These are phyloP conservation scores for Irineochytrium annulatum DNA, from an alignment of 192 early-diverging fungal genomes.

Conservation along the genomic window DNA sequence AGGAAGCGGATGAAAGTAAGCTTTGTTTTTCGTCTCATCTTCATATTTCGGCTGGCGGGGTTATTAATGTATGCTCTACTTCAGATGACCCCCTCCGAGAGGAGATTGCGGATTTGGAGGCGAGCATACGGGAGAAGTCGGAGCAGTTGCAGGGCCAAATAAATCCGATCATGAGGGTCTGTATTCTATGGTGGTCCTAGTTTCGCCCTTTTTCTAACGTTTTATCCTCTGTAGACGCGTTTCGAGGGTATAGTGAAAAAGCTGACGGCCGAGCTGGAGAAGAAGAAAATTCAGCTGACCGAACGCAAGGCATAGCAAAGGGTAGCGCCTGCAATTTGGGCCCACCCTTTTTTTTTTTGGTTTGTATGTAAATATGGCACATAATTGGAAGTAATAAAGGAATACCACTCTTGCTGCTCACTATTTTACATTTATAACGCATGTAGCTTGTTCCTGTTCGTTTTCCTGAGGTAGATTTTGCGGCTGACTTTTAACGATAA, in stretches of 20 bases:
- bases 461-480: too few relatives aligned
- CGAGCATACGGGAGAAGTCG: conserved; percentile 50
- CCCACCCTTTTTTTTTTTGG: too few relatives aligned
- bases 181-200: background rate
- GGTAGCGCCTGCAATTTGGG: too few relatives aligned
- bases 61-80: conserved; percentile 22
- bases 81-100: conserved; percentile 38
- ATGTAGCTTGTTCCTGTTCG: too few relatives aligned
- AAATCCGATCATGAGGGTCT: conserved; percentile 67
- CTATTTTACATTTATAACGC: too few relatives aligned
- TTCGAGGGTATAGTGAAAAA: conserved; percentile 62
- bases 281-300: too few relatives aligned
- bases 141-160: conserved; percentile 52
- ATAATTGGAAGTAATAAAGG: too few relatives aligned
- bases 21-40: background rate
- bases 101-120: conserved; percentile 63
- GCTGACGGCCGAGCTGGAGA: conserved; percentile 52
- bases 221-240: conserved; percentile 47
- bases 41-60: too few relatives aligned
- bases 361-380: too few relatives aligned
- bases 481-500: too few relatives aligned
- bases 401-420: too few relatives aligned
- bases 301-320: too few relatives aligned
- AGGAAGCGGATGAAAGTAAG: conserved; percentile 24
- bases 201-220: background rate